Evolutionary conservation across 345 rosid genomes (phyloP), one percentile per base, ranked within the genome.

Genomic region (Eucalyptus cloeziana): DNA sequence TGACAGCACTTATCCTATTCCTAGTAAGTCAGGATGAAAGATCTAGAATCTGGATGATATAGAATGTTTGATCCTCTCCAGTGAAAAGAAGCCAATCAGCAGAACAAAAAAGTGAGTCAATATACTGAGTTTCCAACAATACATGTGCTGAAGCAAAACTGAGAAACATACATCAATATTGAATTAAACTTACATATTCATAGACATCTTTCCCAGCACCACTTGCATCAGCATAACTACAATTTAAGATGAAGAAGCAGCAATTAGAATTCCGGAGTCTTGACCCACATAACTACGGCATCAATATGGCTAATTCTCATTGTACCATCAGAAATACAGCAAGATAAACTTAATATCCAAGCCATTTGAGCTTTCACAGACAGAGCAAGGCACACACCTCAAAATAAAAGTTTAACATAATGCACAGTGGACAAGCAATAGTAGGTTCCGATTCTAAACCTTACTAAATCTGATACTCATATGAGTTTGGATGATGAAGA

Each of bases 181-280:
- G 47, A 40, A 76, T 76, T 71, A 88, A 10, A 52, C 52, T n/a
- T 91, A 96, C 99, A 93, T 96, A 96, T 93, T 97, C 99, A 87
- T 96, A 97, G 86, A 97, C 98, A 93, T 96, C 99, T 19, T 96
- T 94, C 44, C 95, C 98, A 89, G 98, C 96, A 56, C 99, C 99
- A 86, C 97, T 97, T 44, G 95, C 93, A 92, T 97, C 99, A 24
- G 98, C 98, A 92, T 97, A 95, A 89, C 98, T 97, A 94, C 85
- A 76, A 21, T 76, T 76, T 40, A 76, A 40, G 85, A 76, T 76
- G 15, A 76, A 76, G 85, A 76, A 27, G 85, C 27, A 11, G 45
- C 27, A 40, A 21, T 76, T 76, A 76, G 27, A 76, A 76, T 40
- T 76, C 27, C 47, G 9, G 2, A 76, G 83, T 76, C 83, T 76